Evolutionary conservation across 2,329 filamentous ascomycete genomes (phyloP).

Genomic region (Chaetothyriales sp.): DNA sequence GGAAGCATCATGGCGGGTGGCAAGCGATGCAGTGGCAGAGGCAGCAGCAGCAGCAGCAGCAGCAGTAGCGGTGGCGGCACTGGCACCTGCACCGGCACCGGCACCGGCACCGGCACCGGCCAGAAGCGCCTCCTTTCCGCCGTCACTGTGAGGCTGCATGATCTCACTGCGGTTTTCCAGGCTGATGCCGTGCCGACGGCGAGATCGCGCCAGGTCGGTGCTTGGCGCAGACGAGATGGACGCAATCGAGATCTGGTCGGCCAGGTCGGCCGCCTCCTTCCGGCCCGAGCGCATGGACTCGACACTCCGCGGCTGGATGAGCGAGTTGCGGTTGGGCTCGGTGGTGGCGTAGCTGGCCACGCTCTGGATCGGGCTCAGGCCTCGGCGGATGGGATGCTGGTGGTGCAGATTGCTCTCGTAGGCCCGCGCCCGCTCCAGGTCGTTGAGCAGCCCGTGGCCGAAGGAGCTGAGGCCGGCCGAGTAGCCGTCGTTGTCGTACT

Average conservation of each 20-base stretch:
- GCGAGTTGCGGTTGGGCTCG: conserved; percentile 47
- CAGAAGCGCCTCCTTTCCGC: neutral
- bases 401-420: conserved; percentile 45
- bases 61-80: neutral
- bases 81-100: too few species aligned
- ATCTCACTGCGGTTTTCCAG: conserved; percentile 38
- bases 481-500: conserved; percentile 8
- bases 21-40: too few species aligned
- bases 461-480: neutral
- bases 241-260: conserved; percentile 38
- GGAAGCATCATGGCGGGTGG: too few species aligned
- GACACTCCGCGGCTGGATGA: conserved; percentile 35
- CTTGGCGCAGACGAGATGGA: conserved; percentile 46
- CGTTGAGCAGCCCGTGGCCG: conserved; percentile 21
- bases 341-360: conserved; percentile 71
- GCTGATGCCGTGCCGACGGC: conserved; percentile 40
- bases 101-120: neutral
- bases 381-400: conserved; percentile 55
- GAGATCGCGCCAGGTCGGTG: conserved; percentile 38
- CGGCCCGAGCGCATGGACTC: conserved; percentile 51
- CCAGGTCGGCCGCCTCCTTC: conserved; percentile 22
- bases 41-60: too few species aligned
- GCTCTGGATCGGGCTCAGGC: conserved; percentile 79
- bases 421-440: conserved; percentile 25
- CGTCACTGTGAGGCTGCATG: conserved; percentile 28